These are phyloP conservation scores for Leishmania martiniquensis DNA, from an alignment of 208 protist species.

Conservation along the genomic window DNA sequence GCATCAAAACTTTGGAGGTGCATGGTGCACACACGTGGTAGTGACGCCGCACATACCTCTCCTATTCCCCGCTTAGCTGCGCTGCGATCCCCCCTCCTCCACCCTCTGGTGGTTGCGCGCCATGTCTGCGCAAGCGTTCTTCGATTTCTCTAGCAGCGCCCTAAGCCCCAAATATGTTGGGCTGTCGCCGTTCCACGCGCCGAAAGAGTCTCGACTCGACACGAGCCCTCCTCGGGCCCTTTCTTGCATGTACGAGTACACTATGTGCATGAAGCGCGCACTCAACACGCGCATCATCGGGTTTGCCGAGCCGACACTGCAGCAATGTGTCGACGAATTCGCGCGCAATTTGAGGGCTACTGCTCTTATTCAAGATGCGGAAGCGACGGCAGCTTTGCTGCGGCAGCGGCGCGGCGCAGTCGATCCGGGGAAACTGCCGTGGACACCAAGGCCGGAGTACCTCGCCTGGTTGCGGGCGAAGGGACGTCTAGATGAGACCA, in stretches of 20 bases:
- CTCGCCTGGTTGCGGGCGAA: slow-evolving; percentile 61
- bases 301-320: slow-evolving; percentile 83
- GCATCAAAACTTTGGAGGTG: background rate
- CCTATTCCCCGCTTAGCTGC: background rate
- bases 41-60: background rate
- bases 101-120: background rate
- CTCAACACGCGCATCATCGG: slow-evolving; percentile 89
- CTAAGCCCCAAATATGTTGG: slow-evolving; percentile 77
- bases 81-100: background rate
- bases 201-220: slow-evolving; percentile 40
- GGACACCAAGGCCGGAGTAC: slow-evolving; percentile 75
- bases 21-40: background rate
- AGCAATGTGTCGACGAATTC: slow-evolving; percentile 79
- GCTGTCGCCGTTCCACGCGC: slow-evolving; percentile 56
- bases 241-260: slow-evolving; percentile 62
- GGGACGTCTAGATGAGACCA: slow-evolving; percentile 41
- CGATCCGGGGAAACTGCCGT: slow-evolving; percentile 62
- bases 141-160: slow-evolving; percentile 75
- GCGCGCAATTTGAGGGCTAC: slow-evolving; percentile 55
- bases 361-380: slow-evolving; percentile 35
- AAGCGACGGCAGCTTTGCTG: slow-evolving; percentile 39
- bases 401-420: slow-evolving; percentile 54
- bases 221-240: slow-evolving; percentile 35
- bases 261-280: slow-evolving; percentile 75
- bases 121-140: slow-evolving; percentile 63